phyloP scores from a whole-genome alignment of 345 rosid genomes.

The Pugionium dolabratum region DNA sequence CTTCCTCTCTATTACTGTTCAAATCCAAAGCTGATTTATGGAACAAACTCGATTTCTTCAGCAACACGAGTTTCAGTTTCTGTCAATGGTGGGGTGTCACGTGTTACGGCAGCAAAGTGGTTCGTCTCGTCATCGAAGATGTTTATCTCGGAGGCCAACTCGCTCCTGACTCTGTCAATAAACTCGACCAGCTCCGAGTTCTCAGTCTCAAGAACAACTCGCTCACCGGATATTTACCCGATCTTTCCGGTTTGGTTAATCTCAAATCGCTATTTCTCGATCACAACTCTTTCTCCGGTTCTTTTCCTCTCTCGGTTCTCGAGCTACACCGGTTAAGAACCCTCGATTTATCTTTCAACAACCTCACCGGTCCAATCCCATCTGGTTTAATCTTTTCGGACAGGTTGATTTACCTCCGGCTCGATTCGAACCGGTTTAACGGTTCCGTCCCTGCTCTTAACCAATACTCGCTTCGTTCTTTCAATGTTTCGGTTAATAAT shows the following conservation, averaged over 20 bases:
- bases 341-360: conserved; percentile 68
- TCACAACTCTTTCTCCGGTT: conserved; percentile 66
- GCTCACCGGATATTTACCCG: conserved; percentile 75
- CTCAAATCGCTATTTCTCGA: conserved; percentile 75
- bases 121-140: conserved; percentile 60
- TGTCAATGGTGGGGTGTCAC: conserved; percentile 80
- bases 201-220: conserved; percentile 83
- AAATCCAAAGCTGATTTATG: conserved; percentile 68
- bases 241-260: conserved; percentile 63
- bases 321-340: conserved; percentile 62
- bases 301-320: conserved; percentile 63
- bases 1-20: conserved; percentile 63
- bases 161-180: conserved; percentile 53
- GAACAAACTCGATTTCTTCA: conserved; percentile 44
- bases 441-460: conserved; percentile 72
- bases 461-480: conserved; percentile 66
- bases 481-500: conserved; percentile 72
- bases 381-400: conserved; percentile 44
- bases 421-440: conserved; percentile 62
- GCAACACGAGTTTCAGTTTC: conserved; percentile 40
- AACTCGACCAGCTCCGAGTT: conserved; percentile 85
- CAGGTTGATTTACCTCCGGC: conserved; percentile 57
- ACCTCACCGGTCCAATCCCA: conserved; percentile 64
- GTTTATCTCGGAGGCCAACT: conserved; percentile 64
- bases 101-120: conserved; percentile 55